Conservation (phyloP, 2,329 filamentous ascomycete species). For the Mycosphaerelloides madeirae region DNA sequence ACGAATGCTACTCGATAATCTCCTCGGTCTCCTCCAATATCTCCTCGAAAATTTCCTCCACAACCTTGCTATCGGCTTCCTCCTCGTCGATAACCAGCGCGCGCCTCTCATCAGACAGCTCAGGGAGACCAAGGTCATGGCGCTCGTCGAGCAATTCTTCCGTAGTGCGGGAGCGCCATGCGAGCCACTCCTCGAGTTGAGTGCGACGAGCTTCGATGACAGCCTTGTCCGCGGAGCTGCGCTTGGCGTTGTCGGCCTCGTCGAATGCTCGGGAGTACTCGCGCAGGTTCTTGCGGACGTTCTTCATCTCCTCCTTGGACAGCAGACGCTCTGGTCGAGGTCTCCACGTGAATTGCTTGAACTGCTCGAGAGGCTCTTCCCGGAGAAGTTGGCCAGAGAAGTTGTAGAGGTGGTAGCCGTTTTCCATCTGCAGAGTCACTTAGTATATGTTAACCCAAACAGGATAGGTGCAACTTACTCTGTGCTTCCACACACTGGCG, state of each 20-base stretch:
- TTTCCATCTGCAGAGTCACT: slow-evolving; percentile 72
- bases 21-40: too few species aligned
- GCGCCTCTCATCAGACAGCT: slow-evolving; percentile 59
- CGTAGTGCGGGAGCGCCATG: slow-evolving; percentile 72
- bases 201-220: slow-evolving; percentile 83
- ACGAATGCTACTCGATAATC: slow-evolving; percentile 56
- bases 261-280: slow-evolving; percentile 96
- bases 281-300: slow-evolving; percentile 94
- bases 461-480: slow-evolving; percentile 55
- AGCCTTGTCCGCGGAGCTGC: slow-evolving; percentile 87
- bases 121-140: slow-evolving; percentile 60
- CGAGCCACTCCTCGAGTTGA: slow-evolving; percentile 81
- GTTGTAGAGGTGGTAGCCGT: slow-evolving; percentile 96
- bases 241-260: slow-evolving; percentile 88
- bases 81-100: slow-evolving; percentile 49
- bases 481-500: slow-evolving; percentile 92
- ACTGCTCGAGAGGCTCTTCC: slow-evolving; percentile 90
- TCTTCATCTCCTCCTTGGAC: slow-evolving; percentile 94
- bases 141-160: slow-evolving; percentile 69
- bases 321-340: slow-evolving; percentile 88
- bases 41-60: slow-evolving; percentile 81
- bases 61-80: slow-evolving; percentile 51
- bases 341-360: slow-evolving; percentile 96
- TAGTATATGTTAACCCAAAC: slow-evolving; percentile 9
- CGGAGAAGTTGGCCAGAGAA: slow-evolving; percentile 86